Percentiles rank a stretch among this genome's conserved stretches.
Conservation (phyloP, 2,329 filamentous ascomycete species). For the Neopestalotiopsis clavispora region DNA sequence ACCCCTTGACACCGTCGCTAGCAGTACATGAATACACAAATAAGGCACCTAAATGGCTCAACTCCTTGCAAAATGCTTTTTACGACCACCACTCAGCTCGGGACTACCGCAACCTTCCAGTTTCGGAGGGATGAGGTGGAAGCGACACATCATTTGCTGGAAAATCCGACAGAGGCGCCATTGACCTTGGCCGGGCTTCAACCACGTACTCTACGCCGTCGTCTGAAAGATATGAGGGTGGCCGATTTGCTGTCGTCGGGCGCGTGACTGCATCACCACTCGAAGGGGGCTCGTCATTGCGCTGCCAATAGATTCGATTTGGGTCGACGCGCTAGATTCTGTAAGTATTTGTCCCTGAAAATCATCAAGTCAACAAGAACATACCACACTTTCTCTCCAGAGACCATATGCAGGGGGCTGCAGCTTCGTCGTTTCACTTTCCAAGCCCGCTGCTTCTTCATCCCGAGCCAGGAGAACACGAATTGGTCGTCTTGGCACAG, state of each 20-base stretch:
- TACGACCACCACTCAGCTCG: background rate
- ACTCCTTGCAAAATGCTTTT: background rate
- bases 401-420: constrained; percentile 85
- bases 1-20: background rate
- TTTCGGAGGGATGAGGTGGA: constrained; percentile 20
- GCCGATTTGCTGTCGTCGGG: constrained; percentile 49
- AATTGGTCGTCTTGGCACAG: constrained; percentile 74
- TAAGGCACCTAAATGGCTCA: background rate
- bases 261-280: constrained; percentile 17
- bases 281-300: constrained; percentile 52
- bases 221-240: constrained; percentile 78
- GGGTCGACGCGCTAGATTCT: constrained; percentile 72
- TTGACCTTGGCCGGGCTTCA: constrained; percentile 66
- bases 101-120: background rate
- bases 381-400: constrained; percentile 82
- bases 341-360: background rate
- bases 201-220: constrained; percentile 76
- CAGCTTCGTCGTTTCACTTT: constrained; percentile 59
- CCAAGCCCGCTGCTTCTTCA: constrained; percentile 67
- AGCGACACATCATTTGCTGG: background rate
- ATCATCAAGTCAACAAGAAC: constrained; percentile 37
- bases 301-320: constrained; percentile 80
- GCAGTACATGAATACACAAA: background rate
- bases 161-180: constrained; percentile 50
- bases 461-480: constrained; percentile 76